Evolutionary conservation across 2,329 filamentous ascomycete genomes (phyloP), one percentile per base, ranked within the genome.

Genomic region (Penicillium sp.): DNA sequence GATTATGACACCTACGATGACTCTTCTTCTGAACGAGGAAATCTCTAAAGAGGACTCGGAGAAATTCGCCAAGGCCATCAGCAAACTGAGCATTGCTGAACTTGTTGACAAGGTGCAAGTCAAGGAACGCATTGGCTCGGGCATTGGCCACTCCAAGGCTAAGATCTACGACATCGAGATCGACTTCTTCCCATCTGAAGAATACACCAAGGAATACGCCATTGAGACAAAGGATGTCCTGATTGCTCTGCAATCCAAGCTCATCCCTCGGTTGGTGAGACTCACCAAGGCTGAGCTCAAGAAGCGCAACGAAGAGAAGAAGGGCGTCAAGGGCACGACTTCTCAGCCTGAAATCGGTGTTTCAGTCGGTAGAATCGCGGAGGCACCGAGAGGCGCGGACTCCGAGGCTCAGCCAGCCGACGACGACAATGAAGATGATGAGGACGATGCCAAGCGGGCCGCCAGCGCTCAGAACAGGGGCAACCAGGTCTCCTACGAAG

Each of bases 61-160:
- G 66, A 84, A 82, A 46, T 97, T 99, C 69, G 89, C 92, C 46
- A 99, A 99, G 78, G 89, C 87, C 26, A 96, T 97, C 69, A 96
- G 90, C 69, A 86, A 89, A 59, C 82, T 97, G 43, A 90, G 89
- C 4, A 81, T 99, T 42, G 87, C 90, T 0, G 88, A 95, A 66
- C 85, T 99, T 35, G 77, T 97, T 31, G 90, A 97, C 70, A 86
- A 87, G 61, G 88, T 91, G 14, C 85, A 82, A 2, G 89, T 97
- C 22, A 87, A 85, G 51, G 95, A 99, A 75, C 85, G 83, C 29
- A 85, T 93, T 50, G 90, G 90, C 13, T 82, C 84, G 56, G 91
- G 90, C 39, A 76, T 85, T 32, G 84, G 84, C 5, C 83, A 86
- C 67, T 77, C 81, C 0, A 82, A 90, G 65, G 90, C 91, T 51